A percentile compares a stretch with the other conserved stretches of the same genome.
Conservation (phyloP, 352 stramenopile genomes). For the Phytopythium oedochilum region DNA sequence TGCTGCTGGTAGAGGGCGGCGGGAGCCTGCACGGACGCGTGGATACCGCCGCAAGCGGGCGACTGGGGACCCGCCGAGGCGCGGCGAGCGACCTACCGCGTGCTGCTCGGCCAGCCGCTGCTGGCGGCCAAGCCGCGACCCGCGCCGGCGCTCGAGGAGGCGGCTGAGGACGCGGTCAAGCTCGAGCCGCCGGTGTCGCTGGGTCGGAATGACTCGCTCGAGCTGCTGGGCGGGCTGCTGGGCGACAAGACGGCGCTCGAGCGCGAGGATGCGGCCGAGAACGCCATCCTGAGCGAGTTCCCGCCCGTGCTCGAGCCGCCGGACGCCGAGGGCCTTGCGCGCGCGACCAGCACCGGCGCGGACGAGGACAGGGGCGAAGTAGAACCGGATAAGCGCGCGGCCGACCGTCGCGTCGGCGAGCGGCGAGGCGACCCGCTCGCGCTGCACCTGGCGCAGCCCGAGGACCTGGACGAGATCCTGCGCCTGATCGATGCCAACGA, state of each 20-base stretch:
- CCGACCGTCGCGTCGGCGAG: background rate
- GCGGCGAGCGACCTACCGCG: slow-evolving; percentile 40
- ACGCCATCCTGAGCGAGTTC: background rate
- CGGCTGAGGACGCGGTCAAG: background rate
- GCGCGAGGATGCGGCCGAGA: background rate
- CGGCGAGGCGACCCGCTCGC: background rate
- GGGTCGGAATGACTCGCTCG: background rate
- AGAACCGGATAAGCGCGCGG: no score
- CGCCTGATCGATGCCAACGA: slow-evolving; percentile 8
- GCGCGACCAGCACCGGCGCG: background rate
- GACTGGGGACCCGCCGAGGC: slow-evolving; percentile 22
- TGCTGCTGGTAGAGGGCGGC: background rate
- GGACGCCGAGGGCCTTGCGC: slow-evolving; percentile 6
- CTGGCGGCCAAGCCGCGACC: slow-evolving; percentile 4
- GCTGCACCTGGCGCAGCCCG: slow-evolving; percentile 11
- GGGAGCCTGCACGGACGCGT: no score
- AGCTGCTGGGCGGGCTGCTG: background rate
- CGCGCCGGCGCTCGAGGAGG: background rate
- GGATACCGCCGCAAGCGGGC: background rate
- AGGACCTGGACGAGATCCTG: slow-evolving; percentile 19
- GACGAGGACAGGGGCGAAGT: background rate
- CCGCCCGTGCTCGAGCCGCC: slow-evolving; percentile 7
- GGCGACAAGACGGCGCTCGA: slow-evolving; percentile 1
- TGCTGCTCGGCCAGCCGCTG: slow-evolving; percentile 35
- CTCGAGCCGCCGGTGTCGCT: background rate